phyloP scores from a whole-genome alignment of 2,329 filamentous ascomycete species.

The Fusarium sp. region DNA sequence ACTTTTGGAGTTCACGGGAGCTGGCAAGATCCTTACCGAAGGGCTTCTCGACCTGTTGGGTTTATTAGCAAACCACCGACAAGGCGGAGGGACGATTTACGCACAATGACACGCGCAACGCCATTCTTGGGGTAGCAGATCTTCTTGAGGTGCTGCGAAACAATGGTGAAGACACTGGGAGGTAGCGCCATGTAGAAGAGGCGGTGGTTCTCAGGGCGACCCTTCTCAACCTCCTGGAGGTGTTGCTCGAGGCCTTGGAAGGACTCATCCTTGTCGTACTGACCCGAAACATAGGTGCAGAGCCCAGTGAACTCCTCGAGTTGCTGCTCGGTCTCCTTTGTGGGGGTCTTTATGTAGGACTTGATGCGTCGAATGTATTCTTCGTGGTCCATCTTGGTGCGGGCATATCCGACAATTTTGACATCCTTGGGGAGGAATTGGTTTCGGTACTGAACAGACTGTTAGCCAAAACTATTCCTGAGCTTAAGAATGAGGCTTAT shows the following conservation, averaged over 20 bases:
- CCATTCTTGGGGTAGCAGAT: constrained; percentile 95
- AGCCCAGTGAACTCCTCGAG: constrained; percentile 89
- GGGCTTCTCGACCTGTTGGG: constrained; percentile 91
- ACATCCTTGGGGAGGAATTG: constrained; percentile 98
- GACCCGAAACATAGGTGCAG: constrained; percentile 95
- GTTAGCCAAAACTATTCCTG: constrained; percentile 24
- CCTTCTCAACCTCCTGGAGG: constrained; percentile 87
- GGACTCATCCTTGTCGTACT: constrained; percentile 97
- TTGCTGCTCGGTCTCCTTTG: constrained; percentile 97
- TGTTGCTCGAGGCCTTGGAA: constrained; percentile 90
- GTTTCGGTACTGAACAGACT: constrained; percentile 84
- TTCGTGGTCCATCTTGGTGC: constrained; percentile 98
- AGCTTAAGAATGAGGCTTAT: background rate
- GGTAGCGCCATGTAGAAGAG: constrained; percentile 99
- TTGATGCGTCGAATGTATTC: constrained; percentile 95
- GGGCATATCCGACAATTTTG: constrained; percentile 97
- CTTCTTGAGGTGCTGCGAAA: constrained; percentile 96
- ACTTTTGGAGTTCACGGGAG: constrained; percentile 94
- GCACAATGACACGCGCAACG: constrained; percentile 92
- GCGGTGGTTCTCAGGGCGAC: constrained; percentile 86
- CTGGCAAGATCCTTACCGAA: constrained; percentile 97
- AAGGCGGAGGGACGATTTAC: constrained; percentile 17
- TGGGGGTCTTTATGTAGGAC: constrained; percentile 99
- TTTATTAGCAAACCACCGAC: constrained; percentile 38
- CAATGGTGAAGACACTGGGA: constrained; percentile 97